These are phyloP conservation scores for Parastagonospora nodorum DNA, from an alignment of 2,329 filamentous ascomycete genomes.

Conservation along the genomic window DNA sequence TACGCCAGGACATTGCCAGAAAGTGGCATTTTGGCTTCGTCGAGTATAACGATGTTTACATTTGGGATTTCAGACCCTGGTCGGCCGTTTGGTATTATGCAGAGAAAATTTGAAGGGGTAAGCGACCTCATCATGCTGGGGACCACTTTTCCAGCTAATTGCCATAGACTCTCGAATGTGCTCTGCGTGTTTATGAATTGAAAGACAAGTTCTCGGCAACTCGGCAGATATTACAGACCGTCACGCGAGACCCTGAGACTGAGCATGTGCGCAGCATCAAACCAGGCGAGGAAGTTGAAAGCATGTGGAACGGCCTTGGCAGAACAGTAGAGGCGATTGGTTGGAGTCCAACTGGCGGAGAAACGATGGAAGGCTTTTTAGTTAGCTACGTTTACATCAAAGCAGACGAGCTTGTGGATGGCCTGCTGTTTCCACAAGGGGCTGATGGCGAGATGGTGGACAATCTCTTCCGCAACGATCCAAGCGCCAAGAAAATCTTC, in stretches of 20 bases:
- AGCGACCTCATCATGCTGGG: neutral
- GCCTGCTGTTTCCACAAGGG: constrained; percentile 49
- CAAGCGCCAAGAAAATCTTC: constrained; percentile 29
- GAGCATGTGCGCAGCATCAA: constrained; percentile 44
- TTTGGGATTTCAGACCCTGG: constrained; percentile 49
- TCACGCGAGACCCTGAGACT: constrained; percentile 43
- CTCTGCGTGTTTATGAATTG: constrained; percentile 36
- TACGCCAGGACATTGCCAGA: constrained; percentile 31
- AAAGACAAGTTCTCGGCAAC: constrained; percentile 41
- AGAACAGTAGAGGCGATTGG: constrained; percentile 13
- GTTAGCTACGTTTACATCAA: constrained; percentile 41
- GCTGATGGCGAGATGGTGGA: constrained; percentile 17
- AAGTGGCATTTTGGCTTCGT: constrained; percentile 50
- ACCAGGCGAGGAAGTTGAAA: constrained; percentile 39
- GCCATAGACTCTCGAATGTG: constrained; percentile 44
- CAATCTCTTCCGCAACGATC: constrained; percentile 21
- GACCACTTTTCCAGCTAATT: constrained; percentile 1
- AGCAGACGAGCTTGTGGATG: constrained; percentile 49
- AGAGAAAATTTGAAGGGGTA: constrained; percentile 40
- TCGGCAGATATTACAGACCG: constrained; percentile 44
- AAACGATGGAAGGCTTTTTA: constrained; percentile 27
- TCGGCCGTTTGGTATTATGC: constrained; percentile 32
- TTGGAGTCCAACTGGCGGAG: constrained; percentile 9
- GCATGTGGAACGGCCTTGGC: constrained; percentile 42
- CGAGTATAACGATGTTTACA: constrained; percentile 51